Percentiles rank a stretch among this genome's conserved stretches.
Evolutionary conservation across 2,329 filamentous ascomycete genomes (phyloP).

Genomic region (Colletotrichum lini): DNA sequence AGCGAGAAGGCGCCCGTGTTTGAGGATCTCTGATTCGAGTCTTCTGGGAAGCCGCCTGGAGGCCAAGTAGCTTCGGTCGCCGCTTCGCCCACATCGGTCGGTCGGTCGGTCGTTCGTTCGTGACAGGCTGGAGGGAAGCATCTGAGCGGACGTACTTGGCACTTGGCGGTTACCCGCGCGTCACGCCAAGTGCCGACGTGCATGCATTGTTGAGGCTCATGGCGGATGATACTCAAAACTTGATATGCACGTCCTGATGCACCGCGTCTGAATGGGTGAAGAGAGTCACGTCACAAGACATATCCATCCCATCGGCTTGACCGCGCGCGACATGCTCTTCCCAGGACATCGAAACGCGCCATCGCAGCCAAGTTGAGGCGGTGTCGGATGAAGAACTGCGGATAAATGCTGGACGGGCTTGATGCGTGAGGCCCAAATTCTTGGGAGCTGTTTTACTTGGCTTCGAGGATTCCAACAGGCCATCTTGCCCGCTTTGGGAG

Average conservation of each 20-base stretch:
- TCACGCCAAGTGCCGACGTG: conserved; percentile 14
- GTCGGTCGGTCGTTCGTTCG: too few species aligned
- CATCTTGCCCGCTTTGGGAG: not conserved
- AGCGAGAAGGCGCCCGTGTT: not conserved
- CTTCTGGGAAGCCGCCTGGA: too few species aligned
- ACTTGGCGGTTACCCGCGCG: not conserved
- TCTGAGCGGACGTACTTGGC: conserved; percentile 1
- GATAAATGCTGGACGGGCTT: not conserved
- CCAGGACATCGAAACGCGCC: not conserved
- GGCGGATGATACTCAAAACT: not conserved
- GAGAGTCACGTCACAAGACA: not conserved
- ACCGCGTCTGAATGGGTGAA: not conserved
- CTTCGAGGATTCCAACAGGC: not conserved
- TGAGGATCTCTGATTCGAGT: conserved; percentile 29
- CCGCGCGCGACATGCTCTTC: not conserved
- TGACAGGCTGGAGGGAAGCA: not conserved
- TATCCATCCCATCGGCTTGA: not conserved
- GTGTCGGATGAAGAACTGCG: not conserved
- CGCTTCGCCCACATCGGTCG: not conserved
- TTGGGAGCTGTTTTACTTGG: not conserved
- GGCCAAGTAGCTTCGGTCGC: conserved; percentile 17
- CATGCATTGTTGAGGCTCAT: conserved; percentile 9
- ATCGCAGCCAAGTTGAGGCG: not conserved
- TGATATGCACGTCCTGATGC: too few species aligned
- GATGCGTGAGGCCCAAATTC: not conserved